Evolutionary conservation across 352 stramenopile genomes (phyloP).

Genomic region (Elongisporangium senticosum): DNA sequence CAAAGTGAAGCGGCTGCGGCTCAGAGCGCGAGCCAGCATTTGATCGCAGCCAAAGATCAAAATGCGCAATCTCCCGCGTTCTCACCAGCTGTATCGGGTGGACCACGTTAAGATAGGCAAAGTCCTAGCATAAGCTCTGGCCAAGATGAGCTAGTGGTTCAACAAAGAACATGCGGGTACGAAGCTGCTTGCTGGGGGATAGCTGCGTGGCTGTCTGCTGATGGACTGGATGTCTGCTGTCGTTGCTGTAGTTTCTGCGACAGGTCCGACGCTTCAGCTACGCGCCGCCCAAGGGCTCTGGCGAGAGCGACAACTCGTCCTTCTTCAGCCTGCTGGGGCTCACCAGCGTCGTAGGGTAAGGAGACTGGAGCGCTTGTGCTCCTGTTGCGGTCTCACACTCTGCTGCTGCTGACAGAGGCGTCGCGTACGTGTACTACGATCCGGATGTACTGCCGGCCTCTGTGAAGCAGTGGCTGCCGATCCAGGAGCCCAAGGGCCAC

Average conservation of each 20-base stretch:
- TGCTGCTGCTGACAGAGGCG: constrained; percentile 25
- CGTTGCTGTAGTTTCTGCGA: constrained; percentile 15
- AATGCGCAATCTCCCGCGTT: background rate
- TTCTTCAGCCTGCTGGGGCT: constrained; percentile 76
- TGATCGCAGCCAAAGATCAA: background rate
- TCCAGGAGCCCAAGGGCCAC: constrained; percentile 74
- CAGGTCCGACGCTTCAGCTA: constrained; percentile 64
- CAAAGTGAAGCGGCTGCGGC: background rate
- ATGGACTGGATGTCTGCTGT: background rate
- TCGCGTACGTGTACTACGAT: constrained; percentile 84
- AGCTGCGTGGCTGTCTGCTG: background rate
- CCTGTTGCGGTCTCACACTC: background rate
- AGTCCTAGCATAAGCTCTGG: background rate
- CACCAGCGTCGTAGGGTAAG: constrained; percentile 53
- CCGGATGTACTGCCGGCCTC: constrained; percentile 69
- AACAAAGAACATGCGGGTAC: background rate
- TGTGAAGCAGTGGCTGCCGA: constrained; percentile 75
- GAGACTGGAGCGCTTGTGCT: background rate
- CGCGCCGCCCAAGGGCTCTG: constrained; percentile 48
- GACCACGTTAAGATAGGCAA: background rate
- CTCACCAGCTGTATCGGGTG: background rate
- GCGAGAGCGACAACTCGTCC: constrained; percentile 70
- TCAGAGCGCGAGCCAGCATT: background rate
- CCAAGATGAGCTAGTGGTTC: background rate
- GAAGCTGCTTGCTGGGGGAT: background rate